Evolutionary conservation across 768 basidiomycete species (phyloP).

Genomic region (Phaeolepiota aurea): DNA sequence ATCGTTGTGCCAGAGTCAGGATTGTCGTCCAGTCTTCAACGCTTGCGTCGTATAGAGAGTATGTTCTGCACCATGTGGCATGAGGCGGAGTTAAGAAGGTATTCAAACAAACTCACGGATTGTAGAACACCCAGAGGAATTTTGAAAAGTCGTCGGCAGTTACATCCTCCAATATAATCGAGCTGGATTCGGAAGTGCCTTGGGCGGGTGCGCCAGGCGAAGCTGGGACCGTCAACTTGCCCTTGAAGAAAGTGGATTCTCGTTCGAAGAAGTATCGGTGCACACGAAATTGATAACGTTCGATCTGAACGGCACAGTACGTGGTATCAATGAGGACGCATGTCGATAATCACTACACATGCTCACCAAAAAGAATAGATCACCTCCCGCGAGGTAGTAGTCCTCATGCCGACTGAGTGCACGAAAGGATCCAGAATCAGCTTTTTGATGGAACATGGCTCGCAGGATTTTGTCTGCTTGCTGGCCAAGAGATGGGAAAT

Average conservation of each 20-base stretch:
- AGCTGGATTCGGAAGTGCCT: slow-evolving; percentile 30
- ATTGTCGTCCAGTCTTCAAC: slow-evolving; percentile 48
- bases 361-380: slow-evolving; percentile 45
- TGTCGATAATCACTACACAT: background rate
- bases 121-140: slow-evolving; percentile 51
- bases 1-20: slow-evolving; percentile 42
- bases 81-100: background rate
- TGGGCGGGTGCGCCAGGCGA: slow-evolving; percentile 18
- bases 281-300: slow-evolving; percentile 45
- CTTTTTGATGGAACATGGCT: slow-evolving; percentile 10
- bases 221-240: slow-evolving; percentile 21
- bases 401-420: slow-evolving; percentile 18
- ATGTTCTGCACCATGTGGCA: slow-evolving; percentile 29
- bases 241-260: slow-evolving; percentile 42
- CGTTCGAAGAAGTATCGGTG: slow-evolving; percentile 57
- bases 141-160: slow-evolving; percentile 29
- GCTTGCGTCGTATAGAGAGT: slow-evolving; percentile 44
- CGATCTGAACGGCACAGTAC: slow-evolving; percentile 32
- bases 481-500: slow-evolving; percentile 17
- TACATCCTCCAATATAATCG: slow-evolving; percentile 32
- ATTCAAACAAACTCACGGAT: slow-evolving; percentile 27
- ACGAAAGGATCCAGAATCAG: slow-evolving; percentile 7
- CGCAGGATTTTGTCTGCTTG: slow-evolving; percentile 7
- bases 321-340: background rate
- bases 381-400: slow-evolving; percentile 49